Base-by-base conservation (phyloP, 208 protist genomes). In the Crithidia bombi region DNA sequence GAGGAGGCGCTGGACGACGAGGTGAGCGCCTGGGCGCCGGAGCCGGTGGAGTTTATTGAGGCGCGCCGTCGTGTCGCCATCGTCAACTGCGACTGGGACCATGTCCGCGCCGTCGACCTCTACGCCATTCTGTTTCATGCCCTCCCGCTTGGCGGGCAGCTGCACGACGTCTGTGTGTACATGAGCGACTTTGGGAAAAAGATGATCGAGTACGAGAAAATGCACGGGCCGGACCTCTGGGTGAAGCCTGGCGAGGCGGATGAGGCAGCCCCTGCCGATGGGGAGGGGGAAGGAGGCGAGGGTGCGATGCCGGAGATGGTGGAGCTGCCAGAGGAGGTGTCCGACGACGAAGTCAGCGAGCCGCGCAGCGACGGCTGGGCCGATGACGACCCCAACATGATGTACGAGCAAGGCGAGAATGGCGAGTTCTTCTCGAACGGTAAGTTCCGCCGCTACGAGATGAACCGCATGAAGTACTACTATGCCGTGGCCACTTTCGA, bases 401-500 rank as follows among this genome's bases (percentile, higher is more conserved):
- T 91, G 35, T 51, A 85, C 17, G 92, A 97, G 64, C 73, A 86
- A 52, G 83, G 83, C 52, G 92, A 93, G 23, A 82, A 96, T 38
- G 90, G 92, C 23, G 91, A 98, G 70, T 82, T 89, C 59, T 95
- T 98, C 78, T 95, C 92, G 1, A 73, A 81, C 55, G 95, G 94
- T 47, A 95, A 97, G 80, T 93, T 92, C 66, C 83, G 94, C 46
- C 75, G 85, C 70, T 99, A 99, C 84, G 96, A 99, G 81, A 88
- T 97, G 69, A 69, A 94, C 67, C 87, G 93, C 36, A 89, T 98
- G 83, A 91, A 87, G 75, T 99, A 99, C 81, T 99, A 98, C 81
- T 99, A 98, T 83, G 98, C 97, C n/a, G 86, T 99, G 0, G 96
- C 96, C 21, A 94, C 90, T 41, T 99, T 98, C 79, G 97, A 99